Conservation (phyloP, 2,329 filamentous ascomycete species). For the Periconia macrospinosa region DNA sequence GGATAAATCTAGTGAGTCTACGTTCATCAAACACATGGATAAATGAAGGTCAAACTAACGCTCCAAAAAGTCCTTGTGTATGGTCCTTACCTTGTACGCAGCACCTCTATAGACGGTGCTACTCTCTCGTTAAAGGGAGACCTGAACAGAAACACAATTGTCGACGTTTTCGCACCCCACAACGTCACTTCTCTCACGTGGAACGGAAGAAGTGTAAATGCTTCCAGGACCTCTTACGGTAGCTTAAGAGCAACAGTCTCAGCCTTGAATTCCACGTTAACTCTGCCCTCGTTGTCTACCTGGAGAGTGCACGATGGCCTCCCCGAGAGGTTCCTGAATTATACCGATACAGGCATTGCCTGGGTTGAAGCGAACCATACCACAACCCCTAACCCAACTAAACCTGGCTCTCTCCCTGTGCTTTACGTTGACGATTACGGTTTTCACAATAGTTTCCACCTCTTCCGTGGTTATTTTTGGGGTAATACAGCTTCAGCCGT, state of each 20-base stretch:
- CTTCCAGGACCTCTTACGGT: slow-evolving; percentile 38
- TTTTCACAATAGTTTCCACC: slow-evolving; percentile 45
- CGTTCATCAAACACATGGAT: background rate
- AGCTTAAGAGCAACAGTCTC: slow-evolving; percentile 37
- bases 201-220: slow-evolving; percentile 40
- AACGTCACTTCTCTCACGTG: slow-evolving; percentile 34
- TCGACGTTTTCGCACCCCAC: slow-evolving; percentile 43
- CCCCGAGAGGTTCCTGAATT: slow-evolving; percentile 50
- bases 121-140: slow-evolving; percentile 41
- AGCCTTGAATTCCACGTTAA: slow-evolving; percentile 24
- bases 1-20: slow-evolving; percentile 35
- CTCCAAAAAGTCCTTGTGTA: slow-evolving; percentile 37
- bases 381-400: slow-evolving; percentile 41
- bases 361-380: slow-evolving; percentile 48
- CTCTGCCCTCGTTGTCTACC: slow-evolving; percentile 45
- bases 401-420: slow-evolving; percentile 43
- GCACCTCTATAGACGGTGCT: slow-evolving; percentile 22
- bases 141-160: slow-evolving; percentile 31
- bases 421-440: slow-evolving; percentile 48
- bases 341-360: slow-evolving; percentile 47
- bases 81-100: slow-evolving; percentile 46
- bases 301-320: slow-evolving; percentile 56
- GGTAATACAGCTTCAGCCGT: slow-evolving; percentile 43
- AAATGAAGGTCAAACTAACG: slow-evolving; percentile 2
- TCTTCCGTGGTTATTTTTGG: slow-evolving; percentile 47